Base-by-base conservation (phyloP, 2,329 filamentous ascomycete species). In the Hymenoscyphus salicellus region DNA sequence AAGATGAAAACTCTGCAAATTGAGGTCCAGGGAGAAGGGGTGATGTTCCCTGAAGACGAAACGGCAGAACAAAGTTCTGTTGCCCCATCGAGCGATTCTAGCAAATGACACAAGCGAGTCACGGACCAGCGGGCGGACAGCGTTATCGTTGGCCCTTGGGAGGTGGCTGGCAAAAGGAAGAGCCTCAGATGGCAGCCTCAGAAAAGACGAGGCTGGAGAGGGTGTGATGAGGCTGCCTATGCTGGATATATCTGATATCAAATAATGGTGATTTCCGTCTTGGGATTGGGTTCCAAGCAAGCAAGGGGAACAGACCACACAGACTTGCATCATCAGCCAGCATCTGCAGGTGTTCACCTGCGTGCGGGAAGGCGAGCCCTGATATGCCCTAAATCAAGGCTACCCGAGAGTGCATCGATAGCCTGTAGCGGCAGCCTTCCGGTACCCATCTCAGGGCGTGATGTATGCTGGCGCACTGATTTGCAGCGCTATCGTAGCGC, bases 1-100 rank as follows among this genome's bases (percentile, higher is more conserved):
- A 20, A 28, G 66, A 52, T 65, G 68, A 70, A 70, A 70, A 69
- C 63, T 70, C 68, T 70, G 65, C 67, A 70, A 70, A 68, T 69
- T 65, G 58, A 64, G 38, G 43, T 41, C 62, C 55, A 63, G 66
- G 68, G 62, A 66, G 55, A 30, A 60, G 62, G 63, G 63, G 52
- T 64, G 43, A 59, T 33, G 26, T 30, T 32, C 52, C 23, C 23
- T 56, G 41, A 55, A 52, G 32, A 59, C 28, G 38, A 65, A 63
- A 63, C 63, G 66, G 68, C 63, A 63, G 60, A 63, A 67, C 60
- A 49, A 55, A 60, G 23, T 28, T 20, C 16, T 55, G n/a, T 61
- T 62, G 32, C 58, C 49, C 58, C 8, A 63, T 46, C 14, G 55
- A 43, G 58, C 55, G 43, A 63, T 58, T 55, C 52, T 28, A 52